Evolutionary conservation across 768 basidiomycete species (phyloP).

Genomic region (Kockovaella imperatae): DNA sequence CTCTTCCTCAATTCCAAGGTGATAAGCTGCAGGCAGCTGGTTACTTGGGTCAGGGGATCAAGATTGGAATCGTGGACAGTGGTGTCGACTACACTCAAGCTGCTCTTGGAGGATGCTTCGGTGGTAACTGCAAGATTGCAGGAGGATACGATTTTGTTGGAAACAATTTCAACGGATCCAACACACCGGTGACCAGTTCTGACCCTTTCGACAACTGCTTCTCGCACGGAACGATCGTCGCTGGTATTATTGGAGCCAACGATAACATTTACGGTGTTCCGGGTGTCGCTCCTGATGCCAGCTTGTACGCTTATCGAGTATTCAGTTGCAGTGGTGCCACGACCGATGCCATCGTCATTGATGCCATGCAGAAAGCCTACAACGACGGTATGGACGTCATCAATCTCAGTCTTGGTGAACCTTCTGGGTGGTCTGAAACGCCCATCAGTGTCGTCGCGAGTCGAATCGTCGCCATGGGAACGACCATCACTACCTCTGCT

Average conservation of each 20-base stretch:
- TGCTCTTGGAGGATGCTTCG: slow-evolving; percentile 45
- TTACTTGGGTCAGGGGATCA: slow-evolving; percentile 58
- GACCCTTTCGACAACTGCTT: slow-evolving; percentile 43
- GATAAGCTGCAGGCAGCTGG: slow-evolving; percentile 60
- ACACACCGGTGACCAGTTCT: slow-evolving; percentile 30
- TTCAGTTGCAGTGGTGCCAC: slow-evolving; percentile 56
- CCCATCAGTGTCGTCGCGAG: slow-evolving; percentile 54
- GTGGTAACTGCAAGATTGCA: slow-evolving; percentile 41
- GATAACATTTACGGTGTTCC: slow-evolving; percentile 58
- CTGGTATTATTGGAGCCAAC: slow-evolving; percentile 48
- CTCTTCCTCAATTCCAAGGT: slow-evolving; percentile 48
- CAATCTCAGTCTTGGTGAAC: slow-evolving; percentile 58
- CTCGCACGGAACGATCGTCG: slow-evolving; percentile 43
- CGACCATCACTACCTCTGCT: slow-evolving; percentile 58
- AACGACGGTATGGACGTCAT: slow-evolving; percentile 58
- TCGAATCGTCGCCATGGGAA: slow-evolving; percentile 54
- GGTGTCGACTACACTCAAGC: slow-evolving; percentile 41
- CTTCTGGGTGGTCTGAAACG: slow-evolving; percentile 59
- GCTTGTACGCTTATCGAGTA: slow-evolving; percentile 51
- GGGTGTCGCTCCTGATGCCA: slow-evolving; percentile 61
- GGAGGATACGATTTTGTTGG: slow-evolving; percentile 45
- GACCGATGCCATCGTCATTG: slow-evolving; percentile 46
- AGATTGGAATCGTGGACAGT: slow-evolving; percentile 55
- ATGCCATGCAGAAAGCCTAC: slow-evolving; percentile 49
- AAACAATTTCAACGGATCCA: slow-evolving; percentile 32